A percentile compares a stretch with the other conserved stretches of the same genome.
phyloP scores from a whole-genome alignment of 2,329 filamentous ascomycete genomes.

The Hypomyces perniciosus region DNA sequence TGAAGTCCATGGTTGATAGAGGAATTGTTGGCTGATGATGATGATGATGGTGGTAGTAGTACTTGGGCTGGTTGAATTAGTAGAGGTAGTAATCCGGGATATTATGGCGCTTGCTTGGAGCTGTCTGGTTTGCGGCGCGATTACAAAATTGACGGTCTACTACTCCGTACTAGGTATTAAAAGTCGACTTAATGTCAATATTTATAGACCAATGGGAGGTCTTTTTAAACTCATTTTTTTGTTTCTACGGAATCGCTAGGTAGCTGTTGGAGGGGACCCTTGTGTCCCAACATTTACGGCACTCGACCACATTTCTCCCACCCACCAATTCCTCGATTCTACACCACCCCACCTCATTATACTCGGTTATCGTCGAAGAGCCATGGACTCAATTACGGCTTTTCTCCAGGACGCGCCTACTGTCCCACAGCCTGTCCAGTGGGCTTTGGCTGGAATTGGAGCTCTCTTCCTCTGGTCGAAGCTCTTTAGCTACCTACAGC shows the following conservation, averaged over 20 bases:
- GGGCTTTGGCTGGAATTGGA: constrained; percentile 49
- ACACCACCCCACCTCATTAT: constrained; percentile 3
- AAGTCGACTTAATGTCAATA: no score
- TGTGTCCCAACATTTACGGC: no score
- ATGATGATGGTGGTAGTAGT: not conserved
- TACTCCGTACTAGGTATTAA: no score
- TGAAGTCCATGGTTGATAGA: constrained; percentile 35
- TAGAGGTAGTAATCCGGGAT: no score
- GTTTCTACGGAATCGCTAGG: no score
- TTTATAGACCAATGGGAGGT: no score
- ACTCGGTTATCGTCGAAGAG: not conserved
- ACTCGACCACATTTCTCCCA: no score
- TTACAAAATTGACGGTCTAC: no score
- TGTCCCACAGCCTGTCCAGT: constrained; percentile 41
- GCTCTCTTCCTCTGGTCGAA: constrained; percentile 52
- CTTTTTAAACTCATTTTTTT: no score
- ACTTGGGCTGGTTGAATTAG: not conserved
- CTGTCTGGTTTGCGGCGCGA: no score
- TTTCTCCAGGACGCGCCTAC: constrained; percentile 20
- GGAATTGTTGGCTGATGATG: not conserved
- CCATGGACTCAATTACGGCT: constrained; percentile 25
- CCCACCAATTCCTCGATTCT: not conserved
- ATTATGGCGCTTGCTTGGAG: no score
- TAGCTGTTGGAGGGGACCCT: no score
- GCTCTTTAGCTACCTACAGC: constrained; percentile 51